Conservation (phyloP, 768 basidiomycete genomes). For the Galerina marginata region DNA sequence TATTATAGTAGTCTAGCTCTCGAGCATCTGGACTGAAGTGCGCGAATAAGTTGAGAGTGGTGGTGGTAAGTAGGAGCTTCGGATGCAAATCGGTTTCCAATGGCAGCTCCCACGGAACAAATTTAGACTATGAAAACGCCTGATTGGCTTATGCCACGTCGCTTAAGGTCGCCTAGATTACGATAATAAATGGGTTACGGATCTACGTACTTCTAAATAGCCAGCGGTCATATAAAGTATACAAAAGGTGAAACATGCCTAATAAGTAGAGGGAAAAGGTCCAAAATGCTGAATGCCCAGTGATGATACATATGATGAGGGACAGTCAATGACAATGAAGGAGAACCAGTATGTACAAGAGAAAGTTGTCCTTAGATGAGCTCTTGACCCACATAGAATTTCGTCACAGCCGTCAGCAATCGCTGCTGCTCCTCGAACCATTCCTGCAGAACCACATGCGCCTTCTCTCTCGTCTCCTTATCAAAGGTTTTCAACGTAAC, state of each 20-base stretch:
- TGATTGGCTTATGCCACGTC: background rate
- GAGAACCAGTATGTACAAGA: background rate
- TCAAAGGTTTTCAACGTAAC: constrained; percentile 77
- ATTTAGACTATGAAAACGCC: background rate
- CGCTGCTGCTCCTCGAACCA: constrained; percentile 58
- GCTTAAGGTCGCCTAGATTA: background rate
- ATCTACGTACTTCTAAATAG: background rate
- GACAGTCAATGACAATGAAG: background rate
- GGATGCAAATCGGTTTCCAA: background rate
- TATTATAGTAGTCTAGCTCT: constrained; percentile 4
- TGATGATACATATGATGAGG: constrained; percentile 15
- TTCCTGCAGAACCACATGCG: constrained; percentile 60
- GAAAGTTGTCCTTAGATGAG: constrained; percentile 27
- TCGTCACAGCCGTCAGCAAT: constrained; percentile 42
- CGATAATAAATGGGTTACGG: background rate
- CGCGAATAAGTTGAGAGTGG: background rate
- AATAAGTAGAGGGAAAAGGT: background rate
- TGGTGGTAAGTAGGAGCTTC: background rate
- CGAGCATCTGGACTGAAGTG: constrained; percentile 5
- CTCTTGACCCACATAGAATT: constrained; percentile 46
- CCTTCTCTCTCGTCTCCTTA: constrained; percentile 57
- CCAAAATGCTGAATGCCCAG: constrained; percentile 12
- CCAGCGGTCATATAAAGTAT: constrained; percentile 4
- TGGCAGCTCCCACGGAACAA: no score
- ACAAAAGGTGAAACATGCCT: background rate